phyloP scores from a whole-genome alignment of 768 basidiomycete genomes.

The Suillus clintonianus region DNA sequence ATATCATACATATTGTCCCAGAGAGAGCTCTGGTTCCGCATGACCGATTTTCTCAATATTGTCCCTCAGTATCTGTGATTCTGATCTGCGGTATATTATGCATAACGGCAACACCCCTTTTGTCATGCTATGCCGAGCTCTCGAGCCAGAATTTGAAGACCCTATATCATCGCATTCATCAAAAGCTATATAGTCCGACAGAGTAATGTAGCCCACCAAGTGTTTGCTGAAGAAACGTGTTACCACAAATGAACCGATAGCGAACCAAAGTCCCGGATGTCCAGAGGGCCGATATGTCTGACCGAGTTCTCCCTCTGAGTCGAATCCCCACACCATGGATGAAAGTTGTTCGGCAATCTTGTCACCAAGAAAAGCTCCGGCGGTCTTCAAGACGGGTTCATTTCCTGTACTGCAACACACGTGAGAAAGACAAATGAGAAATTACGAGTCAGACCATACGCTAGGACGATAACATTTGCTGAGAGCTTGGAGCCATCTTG shows the following conservation, averaged over 20 bases:
- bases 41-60: conserved; percentile 60
- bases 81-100: neutral
- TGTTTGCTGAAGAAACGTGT: neutral
- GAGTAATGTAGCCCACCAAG: neutral
- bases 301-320: neutral
- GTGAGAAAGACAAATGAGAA: neutral
- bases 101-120: neutral
- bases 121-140: neutral
- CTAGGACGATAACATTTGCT: conserved; percentile 48
- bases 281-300: neutral
- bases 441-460: conserved; percentile 39
- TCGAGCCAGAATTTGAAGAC: neutral
- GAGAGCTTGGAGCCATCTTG: conserved; percentile 39
- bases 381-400: neutral
- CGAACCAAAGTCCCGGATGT: neutral
- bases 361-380: neutral
- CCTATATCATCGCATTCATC: neutral
- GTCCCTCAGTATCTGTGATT: conserved; percentile 30
- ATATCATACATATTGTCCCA: conserved; percentile 71
- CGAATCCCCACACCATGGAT: neutral
- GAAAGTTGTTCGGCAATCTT: neutral
- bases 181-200: neutral
- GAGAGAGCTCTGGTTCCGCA: conserved; percentile 59
- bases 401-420: neutral
- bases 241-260: neutral